Conservation (phyloP, 2,329 filamentous ascomycete species). For the Alternaria brassicae region DNA sequence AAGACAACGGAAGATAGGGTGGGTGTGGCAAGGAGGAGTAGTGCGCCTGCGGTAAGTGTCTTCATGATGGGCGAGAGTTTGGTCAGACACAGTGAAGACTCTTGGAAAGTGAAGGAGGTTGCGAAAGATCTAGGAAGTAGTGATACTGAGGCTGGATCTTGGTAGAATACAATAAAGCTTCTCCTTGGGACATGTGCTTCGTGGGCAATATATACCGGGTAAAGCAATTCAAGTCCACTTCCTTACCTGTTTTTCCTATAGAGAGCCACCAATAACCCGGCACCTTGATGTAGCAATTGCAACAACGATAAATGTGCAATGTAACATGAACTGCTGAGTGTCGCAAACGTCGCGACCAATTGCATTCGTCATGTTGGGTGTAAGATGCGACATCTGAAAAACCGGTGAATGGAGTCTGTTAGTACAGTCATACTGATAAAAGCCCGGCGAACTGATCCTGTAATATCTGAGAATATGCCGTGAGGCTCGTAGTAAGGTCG, state of each 20-base stretch:
- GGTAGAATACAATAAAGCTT: neutral
- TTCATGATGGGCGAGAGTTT: neutral
- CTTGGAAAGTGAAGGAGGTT: no score
- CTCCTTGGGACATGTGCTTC: neutral
- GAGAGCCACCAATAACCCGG: neutral
- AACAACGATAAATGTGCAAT: neutral
- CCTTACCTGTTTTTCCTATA: neutral
- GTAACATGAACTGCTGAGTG: neutral
- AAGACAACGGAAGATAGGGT: slow-evolving; percentile 24
- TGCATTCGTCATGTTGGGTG: neutral
- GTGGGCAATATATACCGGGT: neutral
- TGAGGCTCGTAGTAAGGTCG: neutral
- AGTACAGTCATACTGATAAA: neutral
- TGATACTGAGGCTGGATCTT: neutral
- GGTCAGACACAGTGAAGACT: neutral
- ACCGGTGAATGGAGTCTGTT: neutral
- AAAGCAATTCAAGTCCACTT: neutral
- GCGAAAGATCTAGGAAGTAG: no score
- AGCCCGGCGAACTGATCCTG: neutral
- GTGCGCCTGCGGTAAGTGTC: neutral
- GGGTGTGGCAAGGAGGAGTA: slow-evolving; percentile 1
- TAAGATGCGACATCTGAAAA: neutral
- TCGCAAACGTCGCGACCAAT: neutral
- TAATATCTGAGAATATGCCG: neutral
- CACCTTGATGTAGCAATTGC: neutral